Conservation (phyloP, 345 rosid genomes). For the Alliaria petiolata region DNA sequence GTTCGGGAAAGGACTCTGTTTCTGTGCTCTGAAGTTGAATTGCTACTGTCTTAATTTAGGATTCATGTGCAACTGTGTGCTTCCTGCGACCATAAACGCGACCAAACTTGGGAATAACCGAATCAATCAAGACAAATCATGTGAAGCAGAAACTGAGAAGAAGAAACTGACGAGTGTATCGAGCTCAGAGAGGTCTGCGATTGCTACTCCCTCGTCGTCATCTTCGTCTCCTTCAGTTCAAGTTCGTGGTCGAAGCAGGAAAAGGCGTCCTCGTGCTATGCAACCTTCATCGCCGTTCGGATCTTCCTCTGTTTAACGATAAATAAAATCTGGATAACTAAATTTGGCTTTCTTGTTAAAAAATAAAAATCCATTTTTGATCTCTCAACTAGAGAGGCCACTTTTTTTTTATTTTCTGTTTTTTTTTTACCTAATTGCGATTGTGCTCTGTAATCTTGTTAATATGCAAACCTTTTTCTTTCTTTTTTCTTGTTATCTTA, state of each 20-base stretch:
- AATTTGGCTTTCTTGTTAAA: neutral
- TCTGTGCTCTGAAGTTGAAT: neutral
- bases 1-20: constrained; percentile 13
- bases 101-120: constrained; percentile 54
- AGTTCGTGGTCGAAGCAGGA: constrained; percentile 72
- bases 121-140: constrained; percentile 51
- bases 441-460: constrained; percentile 27
- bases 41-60: constrained; percentile 39
- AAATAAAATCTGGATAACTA: neutral
- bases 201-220: constrained; percentile 55
- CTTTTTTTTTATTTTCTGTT: neutral
- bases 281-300: constrained; percentile 56
- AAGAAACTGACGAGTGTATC: constrained; percentile 53
- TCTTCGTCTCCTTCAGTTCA: constrained; percentile 56
- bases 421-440: neutral
- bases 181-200: constrained; percentile 39
- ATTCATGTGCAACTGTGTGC: constrained; percentile 84
- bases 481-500: neutral
- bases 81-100: constrained; percentile 71
- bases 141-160: constrained; percentile 59
- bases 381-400: constrained; percentile 14
- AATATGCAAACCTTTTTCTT: constrained; percentile 11
- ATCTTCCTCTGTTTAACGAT: constrained; percentile 35
- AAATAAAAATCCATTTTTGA: neutral
- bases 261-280: constrained; percentile 44